A percentile compares a stretch with the other conserved stretches of the same genome.
Conservation (phyloP, 1,139 yeast species). For the Cylindricascospora bacillispora region DNA sequence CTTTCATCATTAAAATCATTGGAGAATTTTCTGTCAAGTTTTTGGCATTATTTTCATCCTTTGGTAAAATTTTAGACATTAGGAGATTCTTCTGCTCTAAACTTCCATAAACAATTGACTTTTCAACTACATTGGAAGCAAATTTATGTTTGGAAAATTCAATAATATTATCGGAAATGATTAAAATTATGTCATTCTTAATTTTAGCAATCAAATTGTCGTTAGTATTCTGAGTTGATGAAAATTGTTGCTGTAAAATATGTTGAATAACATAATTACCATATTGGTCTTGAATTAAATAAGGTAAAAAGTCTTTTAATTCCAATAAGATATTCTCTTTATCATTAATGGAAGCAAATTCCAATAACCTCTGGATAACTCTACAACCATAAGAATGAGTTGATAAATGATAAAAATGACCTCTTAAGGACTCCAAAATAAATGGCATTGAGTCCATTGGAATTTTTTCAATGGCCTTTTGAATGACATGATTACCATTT, state of each 20-base stretch:
- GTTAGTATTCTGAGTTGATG: slow-evolving; percentile 29
- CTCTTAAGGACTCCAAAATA: slow-evolving; percentile 58
- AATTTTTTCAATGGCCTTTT: slow-evolving; percentile 80
- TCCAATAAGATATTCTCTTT: slow-evolving; percentile 56
- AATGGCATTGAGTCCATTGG: slow-evolving; percentile 63
- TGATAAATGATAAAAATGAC: slow-evolving; percentile 77
- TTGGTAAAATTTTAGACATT: slow-evolving; percentile 31
- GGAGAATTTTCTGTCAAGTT: slow-evolving; percentile 47
- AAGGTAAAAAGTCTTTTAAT: slow-evolving; percentile 58
- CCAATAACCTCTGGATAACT: slow-evolving; percentile 84
- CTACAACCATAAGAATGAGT: slow-evolving; percentile 97
- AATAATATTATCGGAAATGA: slow-evolving; percentile 50
- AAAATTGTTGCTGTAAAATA: slow-evolving; percentile 77
- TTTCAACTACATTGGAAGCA: slow-evolving; percentile 96
- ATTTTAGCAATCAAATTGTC: slow-evolving; percentile 27
- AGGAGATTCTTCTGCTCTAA: slow-evolving; percentile 48
- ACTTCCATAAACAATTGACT: slow-evolving; percentile 69
- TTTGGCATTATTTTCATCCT: slow-evolving; percentile 26
- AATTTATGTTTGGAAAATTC: slow-evolving; percentile 86
- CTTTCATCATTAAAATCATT: slow-evolving; percentile 84
- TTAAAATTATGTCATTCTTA: slow-evolving; percentile 36
- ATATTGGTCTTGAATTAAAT: slow-evolving; percentile 86
- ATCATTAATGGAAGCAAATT: slow-evolving; percentile 47
- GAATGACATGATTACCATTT: slow-evolving; percentile 96
- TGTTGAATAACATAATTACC: slow-evolving; percentile 98